Conservation (phyloP, 2,329 filamentous ascomycete species). For the Lasiodiplodia gonubiensis region DNA sequence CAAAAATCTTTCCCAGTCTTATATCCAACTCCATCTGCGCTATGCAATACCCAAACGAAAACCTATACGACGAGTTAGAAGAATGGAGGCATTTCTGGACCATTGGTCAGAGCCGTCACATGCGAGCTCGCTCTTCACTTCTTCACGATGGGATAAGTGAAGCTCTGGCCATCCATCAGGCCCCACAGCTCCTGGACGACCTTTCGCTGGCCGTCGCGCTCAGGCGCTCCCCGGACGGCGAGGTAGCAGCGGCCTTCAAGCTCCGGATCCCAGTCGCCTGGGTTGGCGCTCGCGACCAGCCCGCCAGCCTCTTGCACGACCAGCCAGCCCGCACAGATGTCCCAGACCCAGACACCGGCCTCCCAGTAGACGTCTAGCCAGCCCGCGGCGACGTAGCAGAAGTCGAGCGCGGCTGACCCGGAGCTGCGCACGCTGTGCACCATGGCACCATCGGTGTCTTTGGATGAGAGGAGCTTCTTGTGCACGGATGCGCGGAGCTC, state of each 20-base stretch:
- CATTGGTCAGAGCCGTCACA: background rate
- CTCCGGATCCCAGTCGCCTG: constrained; percentile 42
- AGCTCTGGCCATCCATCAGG: constrained; percentile 43
- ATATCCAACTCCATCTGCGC: background rate
- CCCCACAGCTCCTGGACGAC: constrained; percentile 45
- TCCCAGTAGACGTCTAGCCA: constrained; percentile 46
- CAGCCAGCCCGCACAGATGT: constrained; percentile 46
- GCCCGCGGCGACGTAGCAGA: constrained; percentile 47
- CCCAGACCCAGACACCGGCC: constrained; percentile 45
- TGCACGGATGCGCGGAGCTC: constrained; percentile 40
- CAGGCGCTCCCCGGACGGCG: constrained; percentile 40
- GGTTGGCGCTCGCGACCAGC: constrained; percentile 44
- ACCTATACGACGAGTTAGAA: background rate
- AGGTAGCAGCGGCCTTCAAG: constrained; percentile 45
- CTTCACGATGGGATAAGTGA: constrained; percentile 34
- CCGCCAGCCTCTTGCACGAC: constrained; percentile 48
- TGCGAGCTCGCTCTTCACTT: constrained; percentile 2
- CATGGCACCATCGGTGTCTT: constrained; percentile 41
- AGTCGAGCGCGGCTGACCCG: constrained; percentile 46
- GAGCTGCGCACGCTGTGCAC: constrained; percentile 42
- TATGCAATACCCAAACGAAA: background rate
- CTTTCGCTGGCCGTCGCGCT: constrained; percentile 37
- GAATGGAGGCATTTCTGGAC: background rate
- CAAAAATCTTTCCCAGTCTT: background rate
- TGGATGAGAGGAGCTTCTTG: constrained; percentile 40